These are phyloP conservation scores for Eleusine indica DNA, from an alignment of 176 grass and related monocot genomes.

Conservation along the genomic window DNA sequence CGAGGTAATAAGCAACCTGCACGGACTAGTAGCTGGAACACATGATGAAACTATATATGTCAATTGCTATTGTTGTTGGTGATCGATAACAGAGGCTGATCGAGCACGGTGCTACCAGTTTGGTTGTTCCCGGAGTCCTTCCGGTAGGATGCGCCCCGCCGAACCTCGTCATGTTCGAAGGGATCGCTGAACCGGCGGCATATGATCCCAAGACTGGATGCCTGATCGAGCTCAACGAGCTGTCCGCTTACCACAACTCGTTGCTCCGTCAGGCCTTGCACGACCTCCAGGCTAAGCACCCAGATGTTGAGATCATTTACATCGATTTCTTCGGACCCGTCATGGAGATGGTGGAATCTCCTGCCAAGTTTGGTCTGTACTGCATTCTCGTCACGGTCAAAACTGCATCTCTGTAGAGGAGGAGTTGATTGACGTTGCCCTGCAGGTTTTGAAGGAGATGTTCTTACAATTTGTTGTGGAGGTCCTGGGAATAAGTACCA, in stretches of 20 bases:
- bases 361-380: slow-evolving; percentile 51
- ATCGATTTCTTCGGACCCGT: slow-evolving; percentile 51
- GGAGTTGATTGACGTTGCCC: too few species aligned
- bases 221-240: slow-evolving; percentile 43
- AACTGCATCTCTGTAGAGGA: too few species aligned
- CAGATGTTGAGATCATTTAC: slow-evolving; percentile 42
- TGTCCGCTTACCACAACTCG: slow-evolving; percentile 51
- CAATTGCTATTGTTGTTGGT: background rate
- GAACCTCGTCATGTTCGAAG: slow-evolving; percentile 1
- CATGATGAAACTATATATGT: background rate
- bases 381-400: background rate
- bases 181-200: slow-evolving; percentile 3
- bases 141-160: slow-evolving; percentile 51
- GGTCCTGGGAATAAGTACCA: slow-evolving; percentile 24
- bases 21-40: background rate
- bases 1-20: slow-evolving; percentile 38
- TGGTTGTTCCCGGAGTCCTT: slow-evolving; percentile 27
- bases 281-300: slow-evolving; percentile 42
- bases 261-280: slow-evolving; percentile 35
- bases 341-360: slow-evolving; percentile 51
- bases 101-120: slow-evolving; percentile 16
- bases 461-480: slow-evolving; percentile 34
- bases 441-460: slow-evolving; percentile 37
- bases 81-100: slow-evolving; percentile 26
- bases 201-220: slow-evolving; percentile 57